Conservation (phyloP, 495 filamentous ascomycete species). For the Pseudomonodictys pantanalensis region DNA sequence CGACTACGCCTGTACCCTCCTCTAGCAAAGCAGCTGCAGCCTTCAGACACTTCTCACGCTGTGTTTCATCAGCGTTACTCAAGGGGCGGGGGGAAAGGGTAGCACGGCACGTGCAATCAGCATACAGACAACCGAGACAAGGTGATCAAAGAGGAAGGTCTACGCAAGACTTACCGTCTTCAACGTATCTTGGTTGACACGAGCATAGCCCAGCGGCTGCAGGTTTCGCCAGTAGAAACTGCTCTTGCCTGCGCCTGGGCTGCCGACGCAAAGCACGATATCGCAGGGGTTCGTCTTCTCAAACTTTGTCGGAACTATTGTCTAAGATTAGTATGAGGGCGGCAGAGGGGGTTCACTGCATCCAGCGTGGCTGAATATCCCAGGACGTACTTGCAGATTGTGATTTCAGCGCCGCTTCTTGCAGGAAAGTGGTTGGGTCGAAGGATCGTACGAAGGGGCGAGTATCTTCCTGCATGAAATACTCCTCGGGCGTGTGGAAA, state of each 20-base stretch:
- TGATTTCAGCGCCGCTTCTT: constrained; percentile 27
- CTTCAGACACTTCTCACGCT: constrained; percentile 83
- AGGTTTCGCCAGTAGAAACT: constrained; percentile 82
- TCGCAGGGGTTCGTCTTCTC: constrained; percentile 65
- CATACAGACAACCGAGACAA: no score
- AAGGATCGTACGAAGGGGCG: constrained; percentile 65
- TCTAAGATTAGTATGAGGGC: constrained; percentile 8
- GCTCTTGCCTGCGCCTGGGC: constrained; percentile 85
- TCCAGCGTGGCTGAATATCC: constrained; percentile 31
- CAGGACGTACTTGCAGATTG: constrained; percentile 38
- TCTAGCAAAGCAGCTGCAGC: constrained; percentile 63
- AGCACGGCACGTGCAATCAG: constrained; percentile 12
- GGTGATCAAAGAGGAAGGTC: no score
- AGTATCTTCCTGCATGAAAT: constrained; percentile 66
- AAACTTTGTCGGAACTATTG: constrained; percentile 46
- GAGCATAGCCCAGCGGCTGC: constrained; percentile 74
- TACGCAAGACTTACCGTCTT: constrained; percentile 63
- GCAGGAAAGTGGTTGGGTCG: constrained; percentile 57
- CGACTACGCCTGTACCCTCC: constrained; percentile 63
- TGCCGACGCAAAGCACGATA: constrained; percentile 80
- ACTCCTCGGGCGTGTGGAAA: constrained; percentile 88
- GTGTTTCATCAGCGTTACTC: constrained; percentile 35
- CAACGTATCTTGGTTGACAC: constrained; percentile 87
- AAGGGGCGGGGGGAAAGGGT: constrained; percentile 21
- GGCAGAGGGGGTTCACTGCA: neutral